Base-by-base conservation (phyloP, 2,329 filamentous ascomycete genomes). In the Orbilia oligospora region DNA sequence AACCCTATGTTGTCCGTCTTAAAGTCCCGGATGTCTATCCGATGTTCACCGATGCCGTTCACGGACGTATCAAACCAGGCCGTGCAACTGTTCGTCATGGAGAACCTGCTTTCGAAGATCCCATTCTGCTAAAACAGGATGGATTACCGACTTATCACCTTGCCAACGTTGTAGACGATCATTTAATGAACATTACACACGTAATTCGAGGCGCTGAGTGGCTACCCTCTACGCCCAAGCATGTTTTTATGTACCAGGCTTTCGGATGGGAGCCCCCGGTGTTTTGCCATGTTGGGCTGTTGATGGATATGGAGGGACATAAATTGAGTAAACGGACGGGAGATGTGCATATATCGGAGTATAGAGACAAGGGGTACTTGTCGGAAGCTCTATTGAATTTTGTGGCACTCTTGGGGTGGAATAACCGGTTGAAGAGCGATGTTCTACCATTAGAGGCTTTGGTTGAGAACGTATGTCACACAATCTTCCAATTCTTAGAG, bases 101-200 rank as follows among this genome's bases (percentile, higher is more conserved):
- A 68, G 85, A 84, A 41, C 87, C 88, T n/a, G 67, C 71, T 24
- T 91, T 87, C 80, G 93, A 96, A 81, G 94, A 98, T 82, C 95
- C 94, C 20, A 92, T 99, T 78, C 87, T 99, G 48, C 86, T 97
- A 77, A 99, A 99, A 84, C 91, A 91, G 0, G 96, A 99, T 83
- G 94, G 94, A 0, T 92, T 92, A 80, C 96, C 96, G 0, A 99
- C 97, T 0, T 99, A 99, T 83, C 96, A 99, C 84, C 91, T 99
- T 79, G 96, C 96, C 3, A 99, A 98, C 83, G 95, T 99, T 8
- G 91, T 99, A 3, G 96, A 99, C 83, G 96, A 99, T 83, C 93
- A 97, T 84, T 87, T 92, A 77, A 99, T 99, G 96, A 86, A 93
- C 76, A 97, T 99, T 81, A 97, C 94, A 0, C 95, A 98, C 84